These are phyloP conservation scores for Stramenopiles sp. DNA, from an alignment of 352 stramenopile species.

Conservation along the genomic window DNA sequence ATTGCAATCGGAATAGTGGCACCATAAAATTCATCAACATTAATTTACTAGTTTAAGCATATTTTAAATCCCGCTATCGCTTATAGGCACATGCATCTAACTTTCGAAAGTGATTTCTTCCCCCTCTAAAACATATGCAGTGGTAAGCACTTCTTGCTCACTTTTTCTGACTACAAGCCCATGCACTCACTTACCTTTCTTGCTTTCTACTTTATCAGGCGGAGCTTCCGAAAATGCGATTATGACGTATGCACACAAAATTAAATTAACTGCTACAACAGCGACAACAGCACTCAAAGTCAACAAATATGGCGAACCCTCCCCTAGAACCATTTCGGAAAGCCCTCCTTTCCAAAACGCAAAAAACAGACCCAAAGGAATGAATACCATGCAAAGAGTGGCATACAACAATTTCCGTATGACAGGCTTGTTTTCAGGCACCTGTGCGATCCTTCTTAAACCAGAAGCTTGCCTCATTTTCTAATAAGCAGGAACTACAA, in stretches of 20 bases:
- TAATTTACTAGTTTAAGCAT: no score
- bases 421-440: not conserved
- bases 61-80: no score
- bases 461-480: not conserved
- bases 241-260: not conserved
- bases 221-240: not conserved
- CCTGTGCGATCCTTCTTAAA: not conserved
- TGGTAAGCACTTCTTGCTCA: no score
- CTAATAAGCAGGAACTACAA: no score
- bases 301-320: not conserved
- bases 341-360: not conserved
- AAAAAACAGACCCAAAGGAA: not conserved
- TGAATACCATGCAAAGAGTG: not conserved
- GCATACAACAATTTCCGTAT: not conserved
- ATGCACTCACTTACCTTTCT: no score
- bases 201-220: no score
- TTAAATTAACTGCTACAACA: not conserved
- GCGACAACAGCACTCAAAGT: not conserved
- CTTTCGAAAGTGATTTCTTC: no score
- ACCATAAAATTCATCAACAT: no score
- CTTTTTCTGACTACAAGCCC: no score
- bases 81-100: no score
- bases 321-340: not conserved
- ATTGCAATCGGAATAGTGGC: no score
- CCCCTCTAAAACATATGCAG: no score